Conservation (phyloP, 108 stramenopile species). For the Discostella pseudostelligera region DNA sequence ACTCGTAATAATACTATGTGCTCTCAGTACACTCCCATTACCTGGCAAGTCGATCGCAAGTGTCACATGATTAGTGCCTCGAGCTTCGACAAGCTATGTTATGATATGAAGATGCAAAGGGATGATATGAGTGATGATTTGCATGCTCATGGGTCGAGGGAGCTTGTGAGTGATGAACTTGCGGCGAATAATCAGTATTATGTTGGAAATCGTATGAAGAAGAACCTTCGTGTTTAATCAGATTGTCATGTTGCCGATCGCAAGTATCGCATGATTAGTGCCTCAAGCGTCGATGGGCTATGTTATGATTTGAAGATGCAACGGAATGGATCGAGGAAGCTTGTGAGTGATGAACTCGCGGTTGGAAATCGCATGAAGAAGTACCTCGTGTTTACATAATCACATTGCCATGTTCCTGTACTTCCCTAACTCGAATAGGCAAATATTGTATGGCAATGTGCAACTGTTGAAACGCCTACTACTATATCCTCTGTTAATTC, state of each 20-base stretch:
- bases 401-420: too few relatives aligned
- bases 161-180: conserved; percentile 43
- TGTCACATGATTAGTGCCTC: conserved; percentile 73
- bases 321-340: conserved; percentile 58
- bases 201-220: neutral
- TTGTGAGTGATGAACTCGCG: conserved; percentile 39
- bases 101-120: conserved; percentile 59
- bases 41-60: conserved; percentile 78
- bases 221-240: neutral
- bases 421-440: too few relatives aligned
- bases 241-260: too few relatives aligned
- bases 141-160: conserved; percentile 62
- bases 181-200: conserved; percentile 47
- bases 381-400: too few relatives aligned
- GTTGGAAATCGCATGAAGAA: neutral
- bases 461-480: too few relatives aligned
- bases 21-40: conserved; percentile 63
- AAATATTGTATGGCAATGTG: too few relatives aligned
- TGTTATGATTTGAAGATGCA: conserved; percentile 62
- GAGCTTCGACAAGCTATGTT: conserved; percentile 69
- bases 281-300: conserved; percentile 68
- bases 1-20: conserved; percentile 51
- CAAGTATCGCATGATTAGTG: conserved; percentile 63
- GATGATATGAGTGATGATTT: conserved; percentile 71
- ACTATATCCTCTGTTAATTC: too few relatives aligned